Evolutionary conservation across 2,329 filamentous ascomycete species (phyloP).

Genomic region (Bipolaris bicolor): DNA sequence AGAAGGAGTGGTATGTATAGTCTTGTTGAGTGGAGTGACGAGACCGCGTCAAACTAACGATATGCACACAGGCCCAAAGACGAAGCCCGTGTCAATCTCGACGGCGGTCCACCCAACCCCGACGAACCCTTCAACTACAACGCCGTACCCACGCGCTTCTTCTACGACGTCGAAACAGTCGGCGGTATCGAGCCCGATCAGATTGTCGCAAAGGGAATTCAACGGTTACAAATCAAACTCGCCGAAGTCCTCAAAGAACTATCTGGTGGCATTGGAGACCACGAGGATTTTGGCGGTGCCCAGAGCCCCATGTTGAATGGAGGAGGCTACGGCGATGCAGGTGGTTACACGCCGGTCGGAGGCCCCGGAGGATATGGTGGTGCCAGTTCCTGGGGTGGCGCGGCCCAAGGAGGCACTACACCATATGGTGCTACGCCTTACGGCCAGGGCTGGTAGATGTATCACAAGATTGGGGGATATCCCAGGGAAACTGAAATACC

Average conservation of each 20-base stretch:
- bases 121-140: constrained; percentile 92
- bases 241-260: constrained; percentile 75
- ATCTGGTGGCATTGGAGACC: constrained; percentile 61
- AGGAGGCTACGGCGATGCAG: constrained; percentile 60
- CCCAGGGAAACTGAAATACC: neutral
- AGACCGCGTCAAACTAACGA: neutral
- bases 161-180: constrained; percentile 89
- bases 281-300: constrained; percentile 65
- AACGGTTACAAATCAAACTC: constrained; percentile 87
- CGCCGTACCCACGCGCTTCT: constrained; percentile 82
- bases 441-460: constrained; percentile 49
- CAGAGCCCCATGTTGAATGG: constrained; percentile 65
- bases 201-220: constrained; percentile 87
- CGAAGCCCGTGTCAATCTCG: constrained; percentile 80
- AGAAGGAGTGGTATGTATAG: constrained; percentile 77
- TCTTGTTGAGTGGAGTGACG: neutral
- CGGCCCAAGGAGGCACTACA: constrained; percentile 52
- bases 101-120: constrained; percentile 73
- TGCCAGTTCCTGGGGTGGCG: constrained; percentile 69
- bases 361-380: constrained; percentile 60
- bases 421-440: constrained; percentile 68
- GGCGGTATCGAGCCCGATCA: constrained; percentile 88
- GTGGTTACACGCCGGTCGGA: constrained; percentile 66
- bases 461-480: neutral
- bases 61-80: constrained; percentile 70